Conservation (phyloP, 805 yeast species). For the Candida sphagnicola region DNA sequence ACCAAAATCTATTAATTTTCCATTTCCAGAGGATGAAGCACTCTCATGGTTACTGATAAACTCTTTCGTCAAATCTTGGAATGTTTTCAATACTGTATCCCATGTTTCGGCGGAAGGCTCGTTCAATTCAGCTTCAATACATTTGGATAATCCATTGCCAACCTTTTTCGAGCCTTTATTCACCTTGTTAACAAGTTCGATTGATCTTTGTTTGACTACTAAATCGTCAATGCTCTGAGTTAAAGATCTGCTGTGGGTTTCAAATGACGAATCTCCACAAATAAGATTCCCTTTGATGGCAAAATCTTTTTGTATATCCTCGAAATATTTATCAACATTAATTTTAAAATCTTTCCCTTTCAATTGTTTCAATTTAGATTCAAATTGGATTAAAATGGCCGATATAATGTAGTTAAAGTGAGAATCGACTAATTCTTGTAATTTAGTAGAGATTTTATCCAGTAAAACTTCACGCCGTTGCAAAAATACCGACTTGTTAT, state of each 20-base stretch:
- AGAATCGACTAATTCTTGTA: conserved; percentile 35
- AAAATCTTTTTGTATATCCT: conserved; percentile 7
- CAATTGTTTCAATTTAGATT: conserved; percentile 8
- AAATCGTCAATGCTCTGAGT: conserved; percentile 40
- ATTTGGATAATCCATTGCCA: conserved; percentile 44
- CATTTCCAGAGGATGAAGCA: neutral
- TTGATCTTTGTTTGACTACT: conserved; percentile 28
- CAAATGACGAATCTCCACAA: conserved; percentile 22
- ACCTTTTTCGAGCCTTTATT: conserved; percentile 45
- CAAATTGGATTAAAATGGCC: conserved; percentile 12
- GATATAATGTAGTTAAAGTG: conserved; percentile 17
- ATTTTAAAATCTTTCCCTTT: conserved; percentile 7
- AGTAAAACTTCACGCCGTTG: conserved; percentile 55
- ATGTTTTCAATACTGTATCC: conserved; percentile 52
- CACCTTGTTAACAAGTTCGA: conserved; percentile 29
- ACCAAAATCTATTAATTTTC: conserved; percentile 52
- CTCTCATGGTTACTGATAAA: conserved; percentile 2
- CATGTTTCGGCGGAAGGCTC: conserved; percentile 53
- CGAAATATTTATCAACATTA: conserved; percentile 6
- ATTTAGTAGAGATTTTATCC: conserved; percentile 27
- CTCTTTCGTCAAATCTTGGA: conserved; percentile 24
- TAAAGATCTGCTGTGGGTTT: conserved; percentile 11
- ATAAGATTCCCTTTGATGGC: neutral
- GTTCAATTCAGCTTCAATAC: conserved; percentile 43
- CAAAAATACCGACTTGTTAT: conserved; percentile 60